Evolutionary conservation across 805 yeast species (phyloP), one percentile per base, ranked within the genome.

Genomic region (Komagataella kurtzmanii): DNA sequence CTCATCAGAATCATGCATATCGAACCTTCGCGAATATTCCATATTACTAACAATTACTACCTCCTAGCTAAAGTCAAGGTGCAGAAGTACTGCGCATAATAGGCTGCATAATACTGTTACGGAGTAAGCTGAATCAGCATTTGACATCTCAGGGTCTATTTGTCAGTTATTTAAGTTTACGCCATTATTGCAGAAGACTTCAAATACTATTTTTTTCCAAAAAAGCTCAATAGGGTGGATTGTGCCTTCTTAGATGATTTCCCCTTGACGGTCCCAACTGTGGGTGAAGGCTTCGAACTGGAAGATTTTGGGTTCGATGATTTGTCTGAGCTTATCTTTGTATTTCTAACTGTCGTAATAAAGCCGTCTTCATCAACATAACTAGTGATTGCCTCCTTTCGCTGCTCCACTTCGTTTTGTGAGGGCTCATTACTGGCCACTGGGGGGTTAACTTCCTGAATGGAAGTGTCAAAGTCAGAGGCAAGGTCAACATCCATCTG

Each of bases 321-420:
- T 48, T 54, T 58, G 19, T 50, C 58, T 47, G 50, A 24, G 36
- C 55, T 58, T 10, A 30, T 30, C 40, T 30, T 30, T 30, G 40
- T 30, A 8, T 30, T 30, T 17, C 54, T 56, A 45, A 56, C 59
- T 52, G 61, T 57, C 2, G 77, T 71, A 0, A 75, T 72, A 57
- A 70, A 77, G 0, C 81, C 82, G 51, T 77, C 81, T 44, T 74
- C 80, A 54, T 76, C 82, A 21, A 68, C 65, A 51, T 62, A 64
- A 7, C 57, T 59, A 23, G 59, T 56, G 4, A 54, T 44, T 19
- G 48, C 48, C 3, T 54, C 58, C 30, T 55, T 53, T 8, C 50
- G 45, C 23, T 57, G 57, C 23, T 50, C 57, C 4, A 46, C 43
- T 7, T 52, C 52, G 10, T 45, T 52, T 19, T 23, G 58, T 30